Conservation (phyloP, 129 eudicot species). For the Sambucus nigra region DNA sequence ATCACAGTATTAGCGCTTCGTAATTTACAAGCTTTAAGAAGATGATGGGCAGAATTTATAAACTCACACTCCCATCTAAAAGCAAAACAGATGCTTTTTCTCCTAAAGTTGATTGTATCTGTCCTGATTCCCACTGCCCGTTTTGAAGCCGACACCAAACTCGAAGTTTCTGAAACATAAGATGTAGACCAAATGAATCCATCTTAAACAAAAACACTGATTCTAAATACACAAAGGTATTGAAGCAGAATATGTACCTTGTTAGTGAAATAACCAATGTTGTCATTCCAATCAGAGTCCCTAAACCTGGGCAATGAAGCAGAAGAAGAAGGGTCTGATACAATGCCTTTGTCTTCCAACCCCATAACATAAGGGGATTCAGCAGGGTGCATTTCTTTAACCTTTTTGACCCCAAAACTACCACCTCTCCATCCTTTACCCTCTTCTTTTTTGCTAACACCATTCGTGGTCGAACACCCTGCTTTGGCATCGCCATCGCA, state of each 20-base stretch:
- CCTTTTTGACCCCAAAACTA: conserved; percentile 52
- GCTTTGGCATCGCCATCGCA: conserved; percentile 19
- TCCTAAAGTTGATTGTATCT: conserved; percentile 60
- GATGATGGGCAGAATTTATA: conserved; percentile 4
- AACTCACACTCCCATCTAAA: conserved; percentile 72
- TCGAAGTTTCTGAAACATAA: conserved; percentile 66
- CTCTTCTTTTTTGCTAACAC: conserved; percentile 13
- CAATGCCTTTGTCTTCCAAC: conserved; percentile 17
- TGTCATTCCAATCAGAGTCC: conserved; percentile 50
- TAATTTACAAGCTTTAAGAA: conserved; percentile 9
- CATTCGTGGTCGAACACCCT: neutral
- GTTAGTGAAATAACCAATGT: conserved; percentile 56
- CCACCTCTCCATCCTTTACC: conserved; percentile 19
- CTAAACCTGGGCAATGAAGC: conserved; percentile 10
- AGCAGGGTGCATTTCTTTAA: conserved; percentile 21
- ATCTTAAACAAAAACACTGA: neutral
- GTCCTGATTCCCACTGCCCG: conserved; percentile 78
- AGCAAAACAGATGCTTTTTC: conserved; percentile 68
- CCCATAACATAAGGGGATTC: conserved; percentile 56
- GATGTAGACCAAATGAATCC: neutral
- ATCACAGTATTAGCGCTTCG: conserved; percentile 5
- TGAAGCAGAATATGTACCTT: conserved; percentile 35
- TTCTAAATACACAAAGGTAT: neutral
- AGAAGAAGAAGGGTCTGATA: conserved; percentile 6
- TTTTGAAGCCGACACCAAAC: conserved; percentile 70